Percentiles rank a stretch among this genome's conserved stretches.
These are phyloP conservation scores for Aspergillus candidus DNA, from an alignment of 2,329 filamentous ascomycete genomes.

Conservation along the genomic window DNA sequence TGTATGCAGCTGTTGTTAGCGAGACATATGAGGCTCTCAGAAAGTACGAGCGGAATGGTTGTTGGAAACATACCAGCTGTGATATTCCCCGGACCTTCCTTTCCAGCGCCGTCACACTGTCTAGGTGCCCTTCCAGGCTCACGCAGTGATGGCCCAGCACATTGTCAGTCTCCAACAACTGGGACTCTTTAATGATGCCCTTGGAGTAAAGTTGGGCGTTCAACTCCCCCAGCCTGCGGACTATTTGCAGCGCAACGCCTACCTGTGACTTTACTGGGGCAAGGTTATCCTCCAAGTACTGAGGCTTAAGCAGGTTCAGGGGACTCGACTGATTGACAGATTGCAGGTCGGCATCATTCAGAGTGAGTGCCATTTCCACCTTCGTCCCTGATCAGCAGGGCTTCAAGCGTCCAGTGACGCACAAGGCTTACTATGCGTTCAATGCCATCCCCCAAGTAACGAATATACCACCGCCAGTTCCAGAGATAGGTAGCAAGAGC, in stretches of 20 bases:
- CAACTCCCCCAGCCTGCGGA: conserved; percentile 6
- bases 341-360: conserved; percentile 3
- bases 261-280: conserved; percentile 5
- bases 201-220: conserved; percentile 6
- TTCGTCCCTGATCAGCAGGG: not conserved
- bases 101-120: conserved; percentile 12
- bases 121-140: conserved; percentile 8
- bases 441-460: conserved; percentile 8
- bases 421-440: conserved; percentile 7
- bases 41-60: not conserved
- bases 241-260: conserved; percentile 4
- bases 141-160: conserved; percentile 7
- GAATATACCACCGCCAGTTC: conserved; percentile 12
- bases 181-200: not conserved
- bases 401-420: not conserved
- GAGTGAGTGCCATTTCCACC: conserved; percentile 12
- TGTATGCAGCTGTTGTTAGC: not conserved
- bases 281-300: conserved; percentile 10
- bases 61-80: conserved; percentile 7
- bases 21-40: too few relatives aligned
- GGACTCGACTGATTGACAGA: not conserved
- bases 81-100: conserved; percentile 13
- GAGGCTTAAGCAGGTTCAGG: conserved; percentile 6
- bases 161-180: conserved; percentile 1
- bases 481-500: conserved; percentile 9